Evolutionary conservation across 805 yeast genomes (phyloP).

Genomic region (Lipomyces yamanashiensis): DNA sequence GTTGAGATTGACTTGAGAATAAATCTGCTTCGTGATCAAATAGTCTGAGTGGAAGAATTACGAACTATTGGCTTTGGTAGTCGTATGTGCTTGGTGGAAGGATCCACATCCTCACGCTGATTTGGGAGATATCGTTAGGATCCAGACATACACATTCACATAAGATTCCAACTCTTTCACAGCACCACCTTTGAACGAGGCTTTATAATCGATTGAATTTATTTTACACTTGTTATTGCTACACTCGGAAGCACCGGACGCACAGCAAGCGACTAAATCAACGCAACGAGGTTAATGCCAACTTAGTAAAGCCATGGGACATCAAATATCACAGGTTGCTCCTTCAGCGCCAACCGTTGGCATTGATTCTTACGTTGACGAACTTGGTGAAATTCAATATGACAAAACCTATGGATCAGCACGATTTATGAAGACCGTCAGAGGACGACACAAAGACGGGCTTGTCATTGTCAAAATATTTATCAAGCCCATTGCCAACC

Average conservation of each 20-base stretch:
- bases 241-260: too few species aligned
- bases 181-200: not conserved
- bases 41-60: not conserved
- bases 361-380: conserved; percentile 84
- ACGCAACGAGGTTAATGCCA: not conserved
- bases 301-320: conserved; percentile 65
- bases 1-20: too few species aligned
- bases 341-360: conserved; percentile 94
- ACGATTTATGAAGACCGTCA: conserved; percentile 82
- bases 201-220: too few species aligned
- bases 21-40: too few species aligned
- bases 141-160: not conserved
- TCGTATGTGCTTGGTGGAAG: not conserved
- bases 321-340: conserved; percentile 79
- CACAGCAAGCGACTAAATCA: not conserved
- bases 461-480: conserved; percentile 77
- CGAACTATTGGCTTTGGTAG: not conserved
- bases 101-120: not conserved
- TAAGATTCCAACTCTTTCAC: not conserved
- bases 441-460: conserved; percentile 76
- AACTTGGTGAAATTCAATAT: conserved; percentile 74
- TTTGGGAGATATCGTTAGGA: not conserved
- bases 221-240: too few species aligned
- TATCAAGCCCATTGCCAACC: conserved; percentile 62
- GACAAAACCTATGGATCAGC: conserved; percentile 76